These are phyloP conservation scores for Multifurca ochricompacta DNA, from an alignment of 768 basidiomycete species.

Conservation along the genomic window DNA sequence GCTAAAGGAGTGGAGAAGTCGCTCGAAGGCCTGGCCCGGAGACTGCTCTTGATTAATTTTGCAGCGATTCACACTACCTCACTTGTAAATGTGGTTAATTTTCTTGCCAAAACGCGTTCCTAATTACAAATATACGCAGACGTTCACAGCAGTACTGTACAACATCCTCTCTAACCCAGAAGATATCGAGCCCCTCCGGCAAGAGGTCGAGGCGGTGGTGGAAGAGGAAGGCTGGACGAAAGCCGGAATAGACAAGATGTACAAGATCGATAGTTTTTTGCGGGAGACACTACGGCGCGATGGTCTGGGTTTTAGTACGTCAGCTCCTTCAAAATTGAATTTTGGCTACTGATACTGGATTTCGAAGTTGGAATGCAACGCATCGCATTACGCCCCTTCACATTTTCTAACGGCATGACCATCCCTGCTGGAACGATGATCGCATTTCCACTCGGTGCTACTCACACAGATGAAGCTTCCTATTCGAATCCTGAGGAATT, in stretches of 20 bases:
- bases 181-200: slow-evolving; percentile 22
- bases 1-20: slow-evolving; percentile 26
- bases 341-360: neutral
- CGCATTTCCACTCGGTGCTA: slow-evolving; percentile 24
- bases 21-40: slow-evolving; percentile 25
- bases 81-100: slow-evolving; percentile 20
- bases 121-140: neutral
- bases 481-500: slow-evolving; percentile 33
- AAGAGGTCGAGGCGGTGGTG: slow-evolving; percentile 21
- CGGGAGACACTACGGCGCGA: slow-evolving; percentile 27
- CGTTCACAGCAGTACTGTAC: slow-evolving; percentile 16
- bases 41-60: slow-evolving; percentile 34
- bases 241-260: slow-evolving; percentile 25
- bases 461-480: slow-evolving; percentile 27
- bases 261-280: slow-evolving; percentile 32
- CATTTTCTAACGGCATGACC: slow-evolving; percentile 37
- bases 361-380: slow-evolving; percentile 27
- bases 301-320: slow-evolving; percentile 23
- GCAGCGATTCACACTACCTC: slow-evolving; percentile 31
- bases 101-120: too few species aligned
- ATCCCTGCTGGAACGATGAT: slow-evolving; percentile 35
- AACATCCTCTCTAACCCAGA: slow-evolving; percentile 22
- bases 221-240: slow-evolving; percentile 29
- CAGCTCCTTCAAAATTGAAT: neutral
- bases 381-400: slow-evolving; percentile 32